Conservation (phyloP, 73 alveolate genomes). For the Blepharisma stoltei region DNA sequence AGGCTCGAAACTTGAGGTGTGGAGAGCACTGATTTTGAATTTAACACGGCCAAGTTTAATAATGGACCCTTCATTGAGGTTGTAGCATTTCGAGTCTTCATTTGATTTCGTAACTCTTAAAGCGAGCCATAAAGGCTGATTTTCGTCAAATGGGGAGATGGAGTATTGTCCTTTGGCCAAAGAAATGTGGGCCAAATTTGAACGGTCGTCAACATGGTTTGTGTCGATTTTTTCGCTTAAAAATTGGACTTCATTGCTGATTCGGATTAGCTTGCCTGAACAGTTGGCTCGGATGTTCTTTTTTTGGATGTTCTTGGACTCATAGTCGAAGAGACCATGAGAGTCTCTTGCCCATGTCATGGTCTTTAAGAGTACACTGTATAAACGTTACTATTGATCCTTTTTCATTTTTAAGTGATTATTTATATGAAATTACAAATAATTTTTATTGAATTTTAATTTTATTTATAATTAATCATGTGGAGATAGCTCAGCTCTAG, state of each 20-base stretch:
- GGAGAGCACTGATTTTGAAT: background rate
- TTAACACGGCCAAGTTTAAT: slow-evolving; percentile 19
- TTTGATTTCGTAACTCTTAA: background rate
- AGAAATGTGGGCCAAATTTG: background rate
- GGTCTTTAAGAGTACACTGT: slow-evolving; percentile 28
- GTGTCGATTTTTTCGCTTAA: background rate
- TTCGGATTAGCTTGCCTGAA: background rate
- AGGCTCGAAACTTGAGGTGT: background rate
- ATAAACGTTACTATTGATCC: too few relatives aligned
- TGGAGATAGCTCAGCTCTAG: too few relatives aligned
- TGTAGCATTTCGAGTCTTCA: background rate
- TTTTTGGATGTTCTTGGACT: background rate
- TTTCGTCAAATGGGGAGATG: background rate
- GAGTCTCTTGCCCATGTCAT: slow-evolving; percentile 62
- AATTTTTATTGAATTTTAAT: too few relatives aligned
- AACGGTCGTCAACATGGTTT: background rate
- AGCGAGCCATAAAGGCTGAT: background rate
- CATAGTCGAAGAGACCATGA: slow-evolving; percentile 66
- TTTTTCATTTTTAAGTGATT: too few relatives aligned
- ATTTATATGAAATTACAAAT: too few relatives aligned
- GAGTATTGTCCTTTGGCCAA: background rate
- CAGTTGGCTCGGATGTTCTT: background rate
- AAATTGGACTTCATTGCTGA: background rate
- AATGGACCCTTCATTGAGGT: background rate
- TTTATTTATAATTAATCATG: too few relatives aligned